Evolutionary conservation across 345 rosid species (phyloP), one percentile per base, ranked within the genome.

Genomic region (Eucalyptus sp.): DNA sequence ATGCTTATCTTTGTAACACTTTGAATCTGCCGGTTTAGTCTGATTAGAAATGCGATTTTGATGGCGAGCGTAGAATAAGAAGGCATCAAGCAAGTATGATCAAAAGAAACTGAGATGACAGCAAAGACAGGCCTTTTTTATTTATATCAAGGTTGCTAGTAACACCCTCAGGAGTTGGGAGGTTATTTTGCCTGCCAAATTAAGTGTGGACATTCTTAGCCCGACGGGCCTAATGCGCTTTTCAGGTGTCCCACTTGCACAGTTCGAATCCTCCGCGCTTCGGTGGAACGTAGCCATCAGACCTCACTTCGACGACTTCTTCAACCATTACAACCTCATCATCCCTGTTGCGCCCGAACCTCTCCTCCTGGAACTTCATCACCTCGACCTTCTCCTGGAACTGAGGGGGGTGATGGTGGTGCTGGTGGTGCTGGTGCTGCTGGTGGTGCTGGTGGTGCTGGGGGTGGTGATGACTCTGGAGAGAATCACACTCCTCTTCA

Each of bases 321-420:
- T 91, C 88, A 4, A 31, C n/a, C 54, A 24, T 89, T 41, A 89
- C 87, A 20, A 7, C 0, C 43, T 86, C 86, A 22, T 85, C 51
- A 29, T 64, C 56, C 62, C 48, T 25, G 41, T 48, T 71, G 14
- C 56, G 54, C 13, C 46, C 88, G 18, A 52, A 14, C 56, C 88
- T 86, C 54, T 89, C 50, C 66, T 87, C 91, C 83, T 58, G 87
- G 24, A 50, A 87, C 64, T 94, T 94, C 6, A 46, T 86, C 56
- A 94, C 46, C 44, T 89, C 94, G 44, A 92, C 96, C 91, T 89
- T 92, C 92, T 92, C 94, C 37, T 18, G 18, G 48, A 94, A 88
- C 87, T 87, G 92, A 46, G 88, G 56, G 14, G 90, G 31, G 50
- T 52, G 62, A 43, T 86, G 86, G 37, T 76, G 41, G 52, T 27